phyloP scores from a whole-genome alignment of 2,329 filamentous ascomycete genomes.

The Verticillium albo-atrum region DNA sequence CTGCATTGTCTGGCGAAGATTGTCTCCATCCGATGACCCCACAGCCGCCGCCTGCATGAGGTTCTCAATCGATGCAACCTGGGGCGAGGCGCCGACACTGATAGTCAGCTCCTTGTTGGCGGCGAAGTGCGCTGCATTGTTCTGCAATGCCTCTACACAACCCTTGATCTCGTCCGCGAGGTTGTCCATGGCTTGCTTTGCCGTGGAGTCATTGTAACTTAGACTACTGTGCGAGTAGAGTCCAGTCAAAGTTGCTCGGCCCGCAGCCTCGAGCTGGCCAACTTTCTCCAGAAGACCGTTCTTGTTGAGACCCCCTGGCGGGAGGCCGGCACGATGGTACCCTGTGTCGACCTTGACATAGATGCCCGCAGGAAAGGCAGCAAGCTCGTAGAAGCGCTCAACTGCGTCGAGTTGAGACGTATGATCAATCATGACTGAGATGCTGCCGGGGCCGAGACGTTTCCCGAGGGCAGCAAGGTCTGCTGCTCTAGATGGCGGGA shows the following conservation, averaged over 20 bases:
- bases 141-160: conserved; percentile 18
- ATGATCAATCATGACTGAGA: conserved; percentile 56
- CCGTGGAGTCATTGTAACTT: conserved; percentile 21
- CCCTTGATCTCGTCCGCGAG: conserved; percentile 23
- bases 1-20: not conserved
- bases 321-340: conserved; percentile 57
- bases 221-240: conserved; percentile 29
- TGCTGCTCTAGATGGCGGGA: conserved; percentile 47
- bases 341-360: conserved; percentile 62
- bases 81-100: conserved; percentile 27
- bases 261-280: conserved; percentile 16
- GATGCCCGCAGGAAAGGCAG: conserved; percentile 28
- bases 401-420: conserved; percentile 35
- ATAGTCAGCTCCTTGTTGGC: conserved; percentile 15
- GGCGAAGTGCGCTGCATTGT: conserved; percentile 9
- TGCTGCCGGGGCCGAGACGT: conserved; percentile 36
- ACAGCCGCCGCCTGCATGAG: not conserved
- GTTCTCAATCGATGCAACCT: conserved; percentile 23
- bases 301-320: conserved; percentile 33
- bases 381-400: conserved; percentile 23
- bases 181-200: conserved; percentile 22
- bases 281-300: conserved; percentile 30
- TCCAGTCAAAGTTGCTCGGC: conserved; percentile 13
- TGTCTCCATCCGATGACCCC: not conserved
- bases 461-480: conserved; percentile 42